phyloP scores from a whole-genome alignment of 1,284 basidiomycete genomes.

The Ustilago crameri region DNA sequence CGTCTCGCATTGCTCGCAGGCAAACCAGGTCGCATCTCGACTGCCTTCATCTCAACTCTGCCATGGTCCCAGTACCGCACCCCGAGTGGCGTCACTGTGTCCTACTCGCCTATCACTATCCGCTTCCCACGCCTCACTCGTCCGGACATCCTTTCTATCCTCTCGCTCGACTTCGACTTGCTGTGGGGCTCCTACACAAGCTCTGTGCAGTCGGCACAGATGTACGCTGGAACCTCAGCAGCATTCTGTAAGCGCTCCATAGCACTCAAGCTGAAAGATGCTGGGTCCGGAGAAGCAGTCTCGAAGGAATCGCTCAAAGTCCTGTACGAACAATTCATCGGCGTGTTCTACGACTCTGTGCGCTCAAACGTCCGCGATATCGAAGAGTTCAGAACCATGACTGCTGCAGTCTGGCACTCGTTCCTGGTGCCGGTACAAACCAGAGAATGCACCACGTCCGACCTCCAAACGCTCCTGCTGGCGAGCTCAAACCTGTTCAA shows the following conservation, averaged over 20 bases:
- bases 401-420: conserved; percentile 56
- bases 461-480: conserved; percentile 44
- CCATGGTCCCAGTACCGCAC: conserved; percentile 56
- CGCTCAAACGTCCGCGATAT: conserved; percentile 50
- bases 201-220: conserved; percentile 36
- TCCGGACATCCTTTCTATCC: conserved; percentile 44
- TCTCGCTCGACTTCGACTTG: conserved; percentile 36
- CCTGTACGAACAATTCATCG: conserved; percentile 44
- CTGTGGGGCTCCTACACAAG: conserved; percentile 30
- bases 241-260: conserved; percentile 21
- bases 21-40: conserved; percentile 42
- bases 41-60: conserved; percentile 49
- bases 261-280: conserved; percentile 16
- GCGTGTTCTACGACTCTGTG: conserved; percentile 60
- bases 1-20: conserved; percentile 36
- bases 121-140: conserved; percentile 44
- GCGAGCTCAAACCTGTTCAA: conserved; percentile 41
- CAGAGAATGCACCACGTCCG: conserved; percentile 26
- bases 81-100: conserved; percentile 42
- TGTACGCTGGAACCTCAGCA: conserved; percentile 27
- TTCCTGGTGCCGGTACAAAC: conserved; percentile 54
- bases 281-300: conserved; percentile 16
- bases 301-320: conserved; percentile 10
- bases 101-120: conserved; percentile 49
- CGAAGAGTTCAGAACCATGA: conserved; percentile 52